Conservation (phyloP, 176 grass and related monocot species). For the Zoysia japonica region DNA sequence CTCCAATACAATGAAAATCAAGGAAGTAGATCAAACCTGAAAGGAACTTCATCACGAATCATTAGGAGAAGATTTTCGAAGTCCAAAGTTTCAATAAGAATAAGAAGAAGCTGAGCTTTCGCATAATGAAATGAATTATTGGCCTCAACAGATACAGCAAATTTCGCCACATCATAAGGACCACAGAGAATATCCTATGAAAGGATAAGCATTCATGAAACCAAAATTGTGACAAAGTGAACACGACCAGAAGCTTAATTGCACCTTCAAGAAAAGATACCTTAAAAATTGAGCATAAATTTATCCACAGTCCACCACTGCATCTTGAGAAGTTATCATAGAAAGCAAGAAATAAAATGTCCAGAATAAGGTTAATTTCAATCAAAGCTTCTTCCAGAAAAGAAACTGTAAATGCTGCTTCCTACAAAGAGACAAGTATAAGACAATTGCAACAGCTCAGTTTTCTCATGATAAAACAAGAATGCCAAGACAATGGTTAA, state of each 20-base stretch:
- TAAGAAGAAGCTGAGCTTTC: constrained; percentile 82
- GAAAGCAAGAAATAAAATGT: constrained; percentile 81
- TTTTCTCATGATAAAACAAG: constrained; percentile 8
- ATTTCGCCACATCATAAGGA: constrained; percentile 71
- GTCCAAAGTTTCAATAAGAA: constrained; percentile 89
- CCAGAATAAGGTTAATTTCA: constrained; percentile 84
- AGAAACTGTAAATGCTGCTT: constrained; percentile 61
- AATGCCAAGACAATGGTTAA: not conserved
- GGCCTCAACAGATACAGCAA: constrained; percentile 71
- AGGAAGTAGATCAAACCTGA: constrained; percentile 58
- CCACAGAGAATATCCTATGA: constrained; percentile 76
- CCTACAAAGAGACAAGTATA: constrained; percentile 48
- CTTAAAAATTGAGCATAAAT: constrained; percentile 73
- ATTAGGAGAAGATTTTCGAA: constrained; percentile 81
- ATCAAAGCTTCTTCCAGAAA: constrained; percentile 92
- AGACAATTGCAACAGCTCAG: constrained; percentile 4
- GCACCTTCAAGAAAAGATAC: constrained; percentile 23
- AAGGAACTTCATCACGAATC: constrained; percentile 76
- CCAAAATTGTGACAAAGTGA: constrained; percentile 35
- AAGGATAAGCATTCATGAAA: constrained; percentile 32
- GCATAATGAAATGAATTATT: constrained; percentile 72
- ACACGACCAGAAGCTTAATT: not conserved
- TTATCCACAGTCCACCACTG: constrained; percentile 69
- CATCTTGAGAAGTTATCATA: constrained; percentile 83
- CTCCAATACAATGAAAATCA: constrained; percentile 17